These are phyloP conservation scores for Prunus padus DNA, from an alignment of 306 rosid species.

Conservation along the genomic window DNA sequence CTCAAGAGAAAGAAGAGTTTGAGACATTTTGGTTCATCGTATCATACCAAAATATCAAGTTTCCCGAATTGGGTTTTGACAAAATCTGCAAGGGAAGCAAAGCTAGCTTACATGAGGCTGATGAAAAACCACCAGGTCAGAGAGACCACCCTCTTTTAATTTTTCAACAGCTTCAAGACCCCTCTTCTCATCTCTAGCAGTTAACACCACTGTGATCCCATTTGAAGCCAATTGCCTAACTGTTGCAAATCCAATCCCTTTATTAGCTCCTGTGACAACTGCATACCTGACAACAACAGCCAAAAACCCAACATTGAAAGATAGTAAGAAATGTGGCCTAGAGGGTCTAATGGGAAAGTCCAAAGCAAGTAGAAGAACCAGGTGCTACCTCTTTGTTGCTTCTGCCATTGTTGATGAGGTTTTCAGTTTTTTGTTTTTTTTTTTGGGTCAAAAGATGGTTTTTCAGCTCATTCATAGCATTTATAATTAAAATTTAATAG, in stretches of 20 bases:
- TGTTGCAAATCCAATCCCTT: conserved; percentile 32
- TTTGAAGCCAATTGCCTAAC: conserved; percentile 20
- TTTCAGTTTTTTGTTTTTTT: too few species aligned
- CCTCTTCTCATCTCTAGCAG: conserved; percentile 16
- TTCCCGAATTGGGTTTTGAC: conserved; percentile 28
- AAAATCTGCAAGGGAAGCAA: conserved; percentile 31
- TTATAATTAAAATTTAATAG: too few species aligned
- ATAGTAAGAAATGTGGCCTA: not conserved
- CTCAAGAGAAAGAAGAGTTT: too few species aligned
- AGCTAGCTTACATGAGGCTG: conserved; percentile 37
- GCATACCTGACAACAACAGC: conserved; percentile 22
- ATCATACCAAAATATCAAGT: conserved; percentile 34
- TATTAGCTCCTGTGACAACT: conserved; percentile 42
- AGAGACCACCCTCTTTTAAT: conserved; percentile 14
- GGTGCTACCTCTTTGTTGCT: not conserved
- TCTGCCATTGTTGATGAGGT: conserved; percentile 1
- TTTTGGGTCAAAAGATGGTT: too few species aligned
- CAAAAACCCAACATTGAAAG: not conserved
- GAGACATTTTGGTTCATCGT: too few species aligned
- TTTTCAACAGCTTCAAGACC: conserved; percentile 35
- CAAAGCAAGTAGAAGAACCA: not conserved
- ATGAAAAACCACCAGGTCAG: conserved; percentile 30
- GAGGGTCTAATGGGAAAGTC: too few species aligned
- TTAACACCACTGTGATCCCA: conserved; percentile 10
- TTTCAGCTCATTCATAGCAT: too few species aligned